Conservation (phyloP, 2,329 filamentous ascomycete species). For the Colletotrichum sp. region DNA sequence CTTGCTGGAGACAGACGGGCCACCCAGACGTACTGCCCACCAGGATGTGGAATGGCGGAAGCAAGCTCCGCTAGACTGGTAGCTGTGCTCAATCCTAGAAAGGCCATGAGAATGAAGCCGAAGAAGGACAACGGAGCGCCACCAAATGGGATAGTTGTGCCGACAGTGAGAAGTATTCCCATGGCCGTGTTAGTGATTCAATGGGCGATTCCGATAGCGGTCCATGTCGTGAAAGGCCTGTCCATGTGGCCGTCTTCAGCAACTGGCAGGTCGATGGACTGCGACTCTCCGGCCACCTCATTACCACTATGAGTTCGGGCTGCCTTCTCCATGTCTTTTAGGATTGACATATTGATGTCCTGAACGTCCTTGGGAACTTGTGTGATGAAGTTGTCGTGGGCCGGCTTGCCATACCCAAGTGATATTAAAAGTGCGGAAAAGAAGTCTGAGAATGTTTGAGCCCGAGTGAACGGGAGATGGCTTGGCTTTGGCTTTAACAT, state of each 20-base stretch:
- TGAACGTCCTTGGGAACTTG: background rate
- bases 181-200: constrained; percentile 29
- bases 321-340: background rate
- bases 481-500: background rate
- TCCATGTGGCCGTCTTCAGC: constrained; percentile 25
- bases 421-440: background rate
- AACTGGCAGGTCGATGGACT: background rate
- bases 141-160: constrained; percentile 25
- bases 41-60: constrained; percentile 32
- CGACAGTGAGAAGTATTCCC: constrained; percentile 26
- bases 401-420: background rate
- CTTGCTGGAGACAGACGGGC: constrained; percentile 23
- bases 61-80: constrained; percentile 30
- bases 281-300: background rate
- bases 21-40: constrained; percentile 33
- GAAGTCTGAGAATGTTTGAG: background rate
- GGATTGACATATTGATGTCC: background rate
- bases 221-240: constrained; percentile 36
- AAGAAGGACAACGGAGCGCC: constrained; percentile 30
- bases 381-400: background rate
- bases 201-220: constrained; percentile 30
- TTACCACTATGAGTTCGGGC: background rate
- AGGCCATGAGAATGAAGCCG: constrained; percentile 29
- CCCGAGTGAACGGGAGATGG: background rate
- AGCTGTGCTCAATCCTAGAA: constrained; percentile 28